Percentiles rank a stretch among this genome's conserved stretches.
These are phyloP conservation scores for Pachysandra terminalis DNA, from an alignment of 164 flowering plant species.

Conservation along the genomic window DNA sequence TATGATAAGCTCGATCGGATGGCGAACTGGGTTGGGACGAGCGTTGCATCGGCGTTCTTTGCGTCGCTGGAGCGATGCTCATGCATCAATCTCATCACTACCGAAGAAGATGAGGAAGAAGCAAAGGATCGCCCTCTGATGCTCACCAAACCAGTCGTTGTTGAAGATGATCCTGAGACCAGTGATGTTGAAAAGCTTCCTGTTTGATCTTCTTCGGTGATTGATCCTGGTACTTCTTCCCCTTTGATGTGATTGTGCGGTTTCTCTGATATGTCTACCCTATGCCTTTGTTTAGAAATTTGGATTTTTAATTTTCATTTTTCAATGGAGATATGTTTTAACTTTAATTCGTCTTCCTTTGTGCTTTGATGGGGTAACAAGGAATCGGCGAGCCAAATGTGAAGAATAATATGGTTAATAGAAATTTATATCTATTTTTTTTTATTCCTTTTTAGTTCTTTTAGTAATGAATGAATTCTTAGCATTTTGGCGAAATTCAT, in stretches of 20 bases:
- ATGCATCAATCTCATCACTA: slow-evolving; percentile 34
- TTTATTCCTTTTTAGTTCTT: too few species aligned
- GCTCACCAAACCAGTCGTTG: slow-evolving; percentile 23
- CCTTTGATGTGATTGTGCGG: not conserved
- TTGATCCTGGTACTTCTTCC: not conserved
- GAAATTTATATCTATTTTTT: too few species aligned
- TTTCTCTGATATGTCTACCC: too few species aligned
- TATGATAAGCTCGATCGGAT: slow-evolving; percentile 27
- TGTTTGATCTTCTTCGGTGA: slow-evolving; percentile 9
- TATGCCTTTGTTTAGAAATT: too few species aligned
- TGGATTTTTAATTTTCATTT: too few species aligned
- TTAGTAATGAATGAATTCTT: not conserved
- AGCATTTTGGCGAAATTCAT: too few species aligned
- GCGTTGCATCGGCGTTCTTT: slow-evolving; percentile 36
- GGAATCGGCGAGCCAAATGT: too few species aligned
- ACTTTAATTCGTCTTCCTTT: too few species aligned
- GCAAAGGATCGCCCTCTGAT: slow-evolving; percentile 37
- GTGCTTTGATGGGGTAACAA: too few species aligned
- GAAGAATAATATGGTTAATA: too few species aligned
- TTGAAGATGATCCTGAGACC: slow-evolving; percentile 13
- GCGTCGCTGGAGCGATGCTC: slow-evolving; percentile 37
- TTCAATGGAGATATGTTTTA: too few species aligned
- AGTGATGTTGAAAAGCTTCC: slow-evolving; percentile 12
- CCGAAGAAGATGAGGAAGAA: slow-evolving; percentile 33
- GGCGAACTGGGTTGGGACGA: slow-evolving; percentile 35